phyloP scores from a whole-genome alignment of 139 green algal species.

The Volvox africanus region DNA sequence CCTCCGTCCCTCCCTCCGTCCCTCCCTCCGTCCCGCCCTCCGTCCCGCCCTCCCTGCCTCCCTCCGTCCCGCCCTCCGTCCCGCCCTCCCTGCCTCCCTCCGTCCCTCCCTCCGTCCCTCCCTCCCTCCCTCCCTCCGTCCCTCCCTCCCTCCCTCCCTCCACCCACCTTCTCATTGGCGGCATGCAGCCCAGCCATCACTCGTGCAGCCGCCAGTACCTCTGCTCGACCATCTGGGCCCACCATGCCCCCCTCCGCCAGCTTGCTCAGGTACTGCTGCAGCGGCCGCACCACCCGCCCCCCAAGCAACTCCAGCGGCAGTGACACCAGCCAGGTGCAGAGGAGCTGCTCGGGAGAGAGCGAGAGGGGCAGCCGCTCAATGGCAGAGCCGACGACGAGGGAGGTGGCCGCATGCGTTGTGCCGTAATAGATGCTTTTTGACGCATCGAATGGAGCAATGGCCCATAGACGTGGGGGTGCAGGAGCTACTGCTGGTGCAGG shows the following conservation, averaged over 20 bases:
- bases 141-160: neutral
- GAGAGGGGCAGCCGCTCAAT: neutral
- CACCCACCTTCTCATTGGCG: slow-evolving; percentile 53
- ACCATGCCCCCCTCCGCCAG: slow-evolving; percentile 1
- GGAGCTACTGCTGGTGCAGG: too few species aligned
- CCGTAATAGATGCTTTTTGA: too few species aligned
- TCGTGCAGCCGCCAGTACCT: slow-evolving; percentile 54
- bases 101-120: too few species aligned
- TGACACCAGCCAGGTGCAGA: slow-evolving; percentile 61
- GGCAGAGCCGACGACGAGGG: neutral
- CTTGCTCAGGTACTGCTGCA: slow-evolving; percentile 68
- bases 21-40: neutral
- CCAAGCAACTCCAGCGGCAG: slow-evolving; percentile 74
- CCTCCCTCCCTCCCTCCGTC: too few species aligned
- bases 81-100: too few species aligned
- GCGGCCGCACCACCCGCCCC: slow-evolving; percentile 66
- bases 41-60: neutral
- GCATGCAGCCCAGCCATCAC: slow-evolving; percentile 73
- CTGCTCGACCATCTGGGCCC: neutral
- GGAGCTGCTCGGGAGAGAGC: slow-evolving; percentile 9
- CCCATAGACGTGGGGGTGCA: too few species aligned
- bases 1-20: too few species aligned
- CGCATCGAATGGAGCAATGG: too few species aligned
- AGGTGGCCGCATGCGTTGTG: too few species aligned
- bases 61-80: too few species aligned